Base-by-base conservation (phyloP, 306 rosid genomes). In the Herpetospermum pedunculosum region DNA sequence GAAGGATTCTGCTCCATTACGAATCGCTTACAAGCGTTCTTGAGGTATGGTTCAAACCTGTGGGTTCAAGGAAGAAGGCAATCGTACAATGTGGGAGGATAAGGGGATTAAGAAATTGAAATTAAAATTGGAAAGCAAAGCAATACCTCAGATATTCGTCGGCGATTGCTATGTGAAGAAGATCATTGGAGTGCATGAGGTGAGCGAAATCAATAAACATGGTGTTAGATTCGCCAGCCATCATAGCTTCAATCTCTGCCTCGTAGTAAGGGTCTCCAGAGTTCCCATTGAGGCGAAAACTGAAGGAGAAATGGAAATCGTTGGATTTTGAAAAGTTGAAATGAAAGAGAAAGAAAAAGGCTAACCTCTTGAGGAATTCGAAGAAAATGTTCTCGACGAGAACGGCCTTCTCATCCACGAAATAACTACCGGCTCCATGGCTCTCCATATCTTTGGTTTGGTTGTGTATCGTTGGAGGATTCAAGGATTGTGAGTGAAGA, bases 191-290 rank as follows among this genome's bases (percentile, higher is more conserved):
- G 70, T 21, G 44, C 82, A 87, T 82, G 41, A 94, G 87, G 44
- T 94, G 97, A 1, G 89, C 77, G 76, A 94, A 94, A 80, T 94
- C 99, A 38, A 94, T 69, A 81, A 89, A 91, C 96, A 94, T 91
- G 16, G 96, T 88, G 83, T 79, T 86, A 23, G 96, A 91, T 52
- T 94, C 99, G 44, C 73, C 83, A 47, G 60, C 78, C 78, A 68
- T 80, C 99, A 91, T 94, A 19, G 80, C 78, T 60, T 91, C 96
- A 11, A 91, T 85, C 88, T 94, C 99, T 26, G 84, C 77, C 74
- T 89, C 96, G 78, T 91, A 94, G 29, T 50, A 78, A 8, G 86
- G 80, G 63, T 85, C 92, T 11, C 77, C 86, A 46, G 85, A 80
- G n/a, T 80, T 18, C 3, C 9, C 23, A 15, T 4, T 30, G 13